Evolutionary conservation across 257 asterid genomes (phyloP).

Genomic region (Solanum bukasovii): DNA sequence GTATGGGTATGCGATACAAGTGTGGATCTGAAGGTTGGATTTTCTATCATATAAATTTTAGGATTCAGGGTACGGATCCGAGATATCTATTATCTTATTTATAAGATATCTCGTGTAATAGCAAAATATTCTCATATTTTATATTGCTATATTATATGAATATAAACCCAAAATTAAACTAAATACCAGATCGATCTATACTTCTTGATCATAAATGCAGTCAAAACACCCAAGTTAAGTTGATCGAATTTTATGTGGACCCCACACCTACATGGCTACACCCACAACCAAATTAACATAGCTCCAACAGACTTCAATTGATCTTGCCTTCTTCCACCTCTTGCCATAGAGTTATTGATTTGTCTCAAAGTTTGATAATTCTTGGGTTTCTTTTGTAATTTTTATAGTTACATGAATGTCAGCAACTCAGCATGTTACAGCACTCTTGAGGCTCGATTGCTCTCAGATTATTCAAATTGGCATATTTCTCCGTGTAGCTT

Average conservation of each 20-base stretch:
- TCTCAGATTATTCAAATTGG: not conserved
- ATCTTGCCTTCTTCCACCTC: not conserved
- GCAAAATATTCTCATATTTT: not conserved
- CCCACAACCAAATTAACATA: not conserved
- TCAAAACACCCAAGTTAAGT: not conserved
- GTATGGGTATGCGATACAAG: not conserved
- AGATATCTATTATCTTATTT: not conserved
- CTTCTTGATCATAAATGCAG: not conserved
- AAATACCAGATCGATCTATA: not conserved
- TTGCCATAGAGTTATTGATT: not conserved
- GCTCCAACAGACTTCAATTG: not conserved
- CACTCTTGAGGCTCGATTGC: not conserved
- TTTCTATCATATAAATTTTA: not conserved
- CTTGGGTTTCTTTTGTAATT: not conserved
- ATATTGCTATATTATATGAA: not conserved
- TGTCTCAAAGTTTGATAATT: not conserved
- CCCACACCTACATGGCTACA: not conserved
- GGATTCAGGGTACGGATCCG: not conserved
- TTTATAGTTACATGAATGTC: not conserved
- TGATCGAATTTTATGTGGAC: not conserved
- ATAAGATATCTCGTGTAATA: not conserved
- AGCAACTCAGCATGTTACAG: not conserved
- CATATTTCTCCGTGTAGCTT: not conserved
- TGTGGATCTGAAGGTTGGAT: not conserved
- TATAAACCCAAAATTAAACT: not conserved